Percentiles rank a stretch among this genome's conserved stretches.
Conservation (phyloP, 345 rosid genomes). For the Euphorbia peplus region DNA sequence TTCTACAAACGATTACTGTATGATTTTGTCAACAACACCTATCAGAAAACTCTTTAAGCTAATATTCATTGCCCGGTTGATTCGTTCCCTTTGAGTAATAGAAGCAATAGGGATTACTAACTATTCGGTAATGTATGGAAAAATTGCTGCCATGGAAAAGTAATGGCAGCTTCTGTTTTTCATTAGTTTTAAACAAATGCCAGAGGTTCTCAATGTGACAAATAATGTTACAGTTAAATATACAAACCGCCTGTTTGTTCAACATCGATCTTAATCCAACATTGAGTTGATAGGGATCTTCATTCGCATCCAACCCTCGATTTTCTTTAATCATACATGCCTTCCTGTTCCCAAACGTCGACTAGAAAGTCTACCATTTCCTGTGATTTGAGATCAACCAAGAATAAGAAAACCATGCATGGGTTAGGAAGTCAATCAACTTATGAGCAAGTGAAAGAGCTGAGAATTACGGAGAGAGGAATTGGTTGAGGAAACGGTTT, state of each 20-base stretch:
- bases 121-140: too few relatives aligned
- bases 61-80: too few relatives aligned
- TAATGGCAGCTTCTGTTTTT: slow-evolving; percentile 9
- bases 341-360: slow-evolving; percentile 91
- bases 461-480: slow-evolving; percentile 65
- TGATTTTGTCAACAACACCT: too few relatives aligned
- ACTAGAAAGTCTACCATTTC: slow-evolving; percentile 96
- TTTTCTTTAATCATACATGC: slow-evolving; percentile 58
- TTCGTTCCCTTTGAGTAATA: too few relatives aligned
- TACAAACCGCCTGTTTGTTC: slow-evolving; percentile 3
- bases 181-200: slow-evolving; percentile 4
- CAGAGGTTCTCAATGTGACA: slow-evolving; percentile 7
- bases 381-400: slow-evolving; percentile 32
- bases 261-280: slow-evolving; percentile 10
- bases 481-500: slow-evolving; percentile 72
- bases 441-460: not conserved
- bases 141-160: slow-evolving; percentile 9
- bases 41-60: too few relatives aligned
- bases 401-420: not conserved
- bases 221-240: slow-evolving; percentile 20
- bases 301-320: slow-evolving; percentile 26
- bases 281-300: slow-evolving; percentile 5
- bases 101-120: too few relatives aligned
- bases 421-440: not conserved
- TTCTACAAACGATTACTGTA: not conserved